These are phyloP conservation scores for Cladosporium cucumerinum DNA, from an alignment of 2,329 filamentous ascomycete species.

Conservation along the genomic window DNA sequence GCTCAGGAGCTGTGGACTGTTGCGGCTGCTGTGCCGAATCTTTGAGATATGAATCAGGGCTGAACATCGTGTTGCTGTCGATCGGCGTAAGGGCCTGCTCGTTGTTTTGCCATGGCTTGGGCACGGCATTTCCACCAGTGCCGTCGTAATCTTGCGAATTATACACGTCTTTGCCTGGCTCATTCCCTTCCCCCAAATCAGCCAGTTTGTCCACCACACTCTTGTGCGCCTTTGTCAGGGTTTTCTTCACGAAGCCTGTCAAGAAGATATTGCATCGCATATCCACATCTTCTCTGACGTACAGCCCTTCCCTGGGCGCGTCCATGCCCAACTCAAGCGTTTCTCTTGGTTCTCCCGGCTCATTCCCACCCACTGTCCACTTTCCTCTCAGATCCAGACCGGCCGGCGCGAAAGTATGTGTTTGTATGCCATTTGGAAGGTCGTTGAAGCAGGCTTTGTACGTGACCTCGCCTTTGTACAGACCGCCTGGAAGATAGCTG, in stretches of 20 bases:
- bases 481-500: slow-evolving; percentile 66
- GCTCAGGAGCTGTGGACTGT: background rate
- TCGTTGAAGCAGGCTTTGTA: slow-evolving; percentile 82
- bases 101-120: background rate
- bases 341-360: slow-evolving; percentile 66
- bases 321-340: slow-evolving; percentile 60
- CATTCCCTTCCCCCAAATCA: background rate
- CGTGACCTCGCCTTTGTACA: slow-evolving; percentile 63
- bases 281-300: slow-evolving; percentile 80
- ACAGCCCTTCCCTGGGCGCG: slow-evolving; percentile 66
- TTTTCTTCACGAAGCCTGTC: slow-evolving; percentile 75
- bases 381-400: slow-evolving; percentile 75
- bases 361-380: slow-evolving; percentile 71
- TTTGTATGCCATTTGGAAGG: slow-evolving; percentile 68
- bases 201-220: slow-evolving; percentile 52
- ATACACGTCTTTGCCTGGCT: background rate
- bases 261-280: slow-evolving; percentile 77
- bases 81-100: background rate
- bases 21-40: background rate
- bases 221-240: slow-evolving; percentile 71
- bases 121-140: background rate
- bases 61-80: slow-evolving; percentile 5
- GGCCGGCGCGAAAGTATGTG: slow-evolving; percentile 78
- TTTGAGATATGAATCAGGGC: background rate
- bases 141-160: background rate